Base-by-base conservation (phyloP, 1,139 yeast genomes). In the Zygosaccharomyces sapae region DNA sequence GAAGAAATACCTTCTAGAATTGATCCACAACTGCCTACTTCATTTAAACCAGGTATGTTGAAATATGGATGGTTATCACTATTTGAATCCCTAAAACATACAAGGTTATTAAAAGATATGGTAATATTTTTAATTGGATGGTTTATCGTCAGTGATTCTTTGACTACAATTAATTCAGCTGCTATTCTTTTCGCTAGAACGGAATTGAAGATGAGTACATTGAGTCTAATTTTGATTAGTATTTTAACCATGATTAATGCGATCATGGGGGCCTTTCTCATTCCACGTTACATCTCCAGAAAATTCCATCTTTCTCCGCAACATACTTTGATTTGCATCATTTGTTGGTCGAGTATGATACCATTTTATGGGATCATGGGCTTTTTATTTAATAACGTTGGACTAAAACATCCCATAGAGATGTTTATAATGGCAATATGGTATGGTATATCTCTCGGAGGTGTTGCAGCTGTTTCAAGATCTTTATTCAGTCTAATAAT, bases 381-480 rank as follows among this genome's bases (percentile, higher is more conserved):
- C 0, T 80, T 83, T 56, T 72, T 74, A 54, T 68, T 75, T 51
- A 58, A 68, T 2, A 56, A 59, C 8, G 57, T 82, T 37, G 88
- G 88, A 0, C 68, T 82, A 42, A 77, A 76, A 45, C 77, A 76
- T 50, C 71, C 77, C n/a, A 68, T 70, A 61, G 90, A 83, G 60
- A 81, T 83, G 82, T 83, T 75, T 56, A 38, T 78, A 1, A 63
- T 83, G 24, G 86, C 87, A 0, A 67, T 79, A 0, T 80, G 87
- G 85, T 83, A 83, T 61, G 90, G 90, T 1, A 65, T 80, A 49
- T 77, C 86, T 0, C 62, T 83, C 31, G 90, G 90, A 20, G 86
- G 87, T 0, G 64, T 83, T 16, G 75, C 83, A 19, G 81, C 88
- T 0, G 71, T 81, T 0, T 76, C 86, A 24, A 71, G 89, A 43